Evolutionary conservation across 352 stramenopile species (phyloP), one percentile per base, ranked within the genome.

Genomic region (Thalassiosira ordinaria): DNA sequence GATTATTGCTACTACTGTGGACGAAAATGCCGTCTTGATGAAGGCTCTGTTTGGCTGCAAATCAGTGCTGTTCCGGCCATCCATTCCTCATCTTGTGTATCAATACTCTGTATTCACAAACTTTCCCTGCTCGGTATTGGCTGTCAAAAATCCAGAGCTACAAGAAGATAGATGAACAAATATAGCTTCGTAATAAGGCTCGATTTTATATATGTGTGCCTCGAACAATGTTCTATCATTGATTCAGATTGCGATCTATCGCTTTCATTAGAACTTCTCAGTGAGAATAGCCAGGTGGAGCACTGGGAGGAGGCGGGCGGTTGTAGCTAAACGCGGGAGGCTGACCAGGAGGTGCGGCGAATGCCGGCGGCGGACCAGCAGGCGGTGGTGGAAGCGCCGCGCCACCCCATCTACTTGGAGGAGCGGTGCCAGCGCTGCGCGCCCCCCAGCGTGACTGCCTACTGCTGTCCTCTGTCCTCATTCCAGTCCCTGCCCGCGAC

Each of bases 1-100:
- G 71, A 90, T 97, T 44, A 84, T 97, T 24, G 89, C 96, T 26
- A 97, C 91, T 33, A 98, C 96, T 8, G 97, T 98, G 56, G 80
- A 92, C 49, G 95, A 98, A 81, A 98, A 98, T 76, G 85, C 88
- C 5, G 55, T 13, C 1, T 85, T 98, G 49, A 96, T 98, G 61
- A 44, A 92, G 8, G 81, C 89, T n/a, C 86, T 98, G 9, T 89
- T 98, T 20, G 86, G 80, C 5, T 89, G 97, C 88, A 80, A 75
- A 65, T 39, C 84, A 70, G 56, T 84, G 80, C 51, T 61, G 9
- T 98, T 98, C 79, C 92, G 94, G 57, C 96, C 96, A 1, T 95
- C 89, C 20, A 98, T 98, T 69, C 96, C 96, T 13, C 93, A 98
- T 84, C 90, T 98, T 18, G 95, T 98, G 49, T 98, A 98, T 84